Conservation (phyloP, 1,284 basidiomycete genomes). For the Leccinum pseudoinsigne region DNA sequence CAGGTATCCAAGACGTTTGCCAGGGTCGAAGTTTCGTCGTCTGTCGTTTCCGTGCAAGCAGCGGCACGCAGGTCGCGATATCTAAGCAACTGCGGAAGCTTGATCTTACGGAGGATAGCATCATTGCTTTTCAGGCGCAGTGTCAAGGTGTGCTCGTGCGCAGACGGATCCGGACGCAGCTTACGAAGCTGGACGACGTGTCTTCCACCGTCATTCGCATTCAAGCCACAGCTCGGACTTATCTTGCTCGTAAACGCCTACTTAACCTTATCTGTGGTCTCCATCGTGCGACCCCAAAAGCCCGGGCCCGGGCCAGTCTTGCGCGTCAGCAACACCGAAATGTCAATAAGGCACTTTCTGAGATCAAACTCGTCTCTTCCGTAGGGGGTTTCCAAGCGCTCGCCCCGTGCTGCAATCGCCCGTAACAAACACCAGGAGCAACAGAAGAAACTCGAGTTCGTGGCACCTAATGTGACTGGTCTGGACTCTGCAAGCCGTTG, state of each 20-base stretch:
- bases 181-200: conserved; percentile 53
- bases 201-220: conserved; percentile 74
- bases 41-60: conserved; percentile 73
- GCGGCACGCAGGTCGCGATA: conserved; percentile 60
- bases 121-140: too few species aligned
- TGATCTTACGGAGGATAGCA: too few species aligned
- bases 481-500: conserved; percentile 69
- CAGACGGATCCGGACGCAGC: too few species aligned
- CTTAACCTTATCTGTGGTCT: conserved; percentile 75
- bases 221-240: conserved; percentile 83
- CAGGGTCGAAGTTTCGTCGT: conserved; percentile 47
- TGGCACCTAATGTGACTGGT: conserved; percentile 85
- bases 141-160: too few species aligned
- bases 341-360: conserved; percentile 77
- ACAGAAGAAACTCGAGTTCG: conserved; percentile 85
- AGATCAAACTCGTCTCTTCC: conserved; percentile 74
- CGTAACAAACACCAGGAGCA: conserved; percentile 86
- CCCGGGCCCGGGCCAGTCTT: conserved; percentile 79
- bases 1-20: conserved; percentile 66
- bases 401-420: conserved; percentile 81
- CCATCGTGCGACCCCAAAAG: conserved; percentile 72
- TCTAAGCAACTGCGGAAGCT: conserved; percentile 46
- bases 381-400: conserved; percentile 88
- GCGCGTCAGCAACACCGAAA: conserved; percentile 71
- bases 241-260: conserved; percentile 77